Evolutionary conservation across 2,329 filamentous ascomycete genomes (phyloP).

Genomic region (Penicillium sp.): DNA sequence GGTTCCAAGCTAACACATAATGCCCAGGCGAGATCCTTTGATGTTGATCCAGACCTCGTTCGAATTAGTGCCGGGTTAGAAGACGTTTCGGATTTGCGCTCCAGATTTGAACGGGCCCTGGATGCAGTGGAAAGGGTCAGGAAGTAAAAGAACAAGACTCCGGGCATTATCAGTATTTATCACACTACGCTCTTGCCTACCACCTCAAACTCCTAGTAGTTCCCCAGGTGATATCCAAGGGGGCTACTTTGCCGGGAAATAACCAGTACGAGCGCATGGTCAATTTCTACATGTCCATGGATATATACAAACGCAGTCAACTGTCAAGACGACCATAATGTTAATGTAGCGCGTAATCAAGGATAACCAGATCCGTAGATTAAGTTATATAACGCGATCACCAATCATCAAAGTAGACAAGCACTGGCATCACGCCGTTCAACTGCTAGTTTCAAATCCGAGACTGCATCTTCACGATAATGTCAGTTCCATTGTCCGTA

Average conservation of each 20-base stretch:
- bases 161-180: not conserved
- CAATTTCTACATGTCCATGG: constrained; percentile 4
- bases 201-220: not conserved
- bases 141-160: constrained; percentile 2
- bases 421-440: constrained; percentile 4
- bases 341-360: constrained; percentile 5
- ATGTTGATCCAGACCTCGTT: constrained; percentile 76
- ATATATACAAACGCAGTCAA: constrained; percentile 8
- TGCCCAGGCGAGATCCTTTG: constrained; percentile 65
- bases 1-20: constrained; percentile 11
- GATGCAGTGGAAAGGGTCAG: constrained; percentile 47
- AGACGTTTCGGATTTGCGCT: constrained; percentile 64
- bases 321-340: not conserved
- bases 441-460: not conserved
- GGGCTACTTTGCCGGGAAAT: not conserved
- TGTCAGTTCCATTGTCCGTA: not conserved
- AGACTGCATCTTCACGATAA: not conserved
- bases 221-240: not conserved
- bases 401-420: constrained; percentile 1
- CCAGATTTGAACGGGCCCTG: constrained; percentile 68
- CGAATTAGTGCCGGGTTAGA: constrained; percentile 89
- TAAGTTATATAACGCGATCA: constrained; percentile 8
- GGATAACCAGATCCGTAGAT: constrained; percentile 18
- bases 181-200: not conserved
- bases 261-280: not conserved